Evolutionary conservation across 371 early-diverging fungal species (phyloP), one percentile per base, ranked within the genome.

Genomic region (Apophysomyces ossiformis): DNA sequence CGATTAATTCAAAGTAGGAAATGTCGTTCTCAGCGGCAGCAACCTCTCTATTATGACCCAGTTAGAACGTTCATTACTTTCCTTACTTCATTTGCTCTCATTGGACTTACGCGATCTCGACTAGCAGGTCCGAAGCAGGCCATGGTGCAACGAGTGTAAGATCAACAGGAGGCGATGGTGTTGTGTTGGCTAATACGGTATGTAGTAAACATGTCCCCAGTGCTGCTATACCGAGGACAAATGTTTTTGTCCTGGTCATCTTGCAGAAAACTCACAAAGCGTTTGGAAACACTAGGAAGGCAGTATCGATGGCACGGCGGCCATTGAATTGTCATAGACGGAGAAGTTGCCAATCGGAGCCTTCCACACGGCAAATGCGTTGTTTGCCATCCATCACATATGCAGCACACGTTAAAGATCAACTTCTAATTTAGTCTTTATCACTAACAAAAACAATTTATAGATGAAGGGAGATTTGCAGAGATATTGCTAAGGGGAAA

Each of bases 21-120:
- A 86, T 80, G 60, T 79, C 74, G 61, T 91, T 92, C 58, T 87
- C 82, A 9, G 76, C 74, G 0, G 88, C 82, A 15, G 90, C 77
- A 4, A 85, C 83, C 60, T 92, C 93, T 63, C 92, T 81, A 77
- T 57, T 70, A 8, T 21, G 21, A 21, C 21, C 54, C 16, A 11
- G 18, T 50, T 26, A 26, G 32, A n/a, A 50, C 5, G 21, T 9
- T 9, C 9, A 18, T 26, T 8, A 21, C 9, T 21, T n/a, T 16
- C 5, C 43, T 37, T 36, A 57, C 32, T 37, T 60, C 54, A 41
- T n/a, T 39, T 7, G 43, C 9, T 12, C 37, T 26, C 1, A 26
- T 26, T 26, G 32, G 9, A 58, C 79, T 73, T 89, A 89, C 90
- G 89, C 65, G 63, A 89, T 79, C 76, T 90, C 89, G 32, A 89